Evolutionary conservation across 768 basidiomycete genomes (phyloP).

Genomic region (Auricularia cornea): DNA sequence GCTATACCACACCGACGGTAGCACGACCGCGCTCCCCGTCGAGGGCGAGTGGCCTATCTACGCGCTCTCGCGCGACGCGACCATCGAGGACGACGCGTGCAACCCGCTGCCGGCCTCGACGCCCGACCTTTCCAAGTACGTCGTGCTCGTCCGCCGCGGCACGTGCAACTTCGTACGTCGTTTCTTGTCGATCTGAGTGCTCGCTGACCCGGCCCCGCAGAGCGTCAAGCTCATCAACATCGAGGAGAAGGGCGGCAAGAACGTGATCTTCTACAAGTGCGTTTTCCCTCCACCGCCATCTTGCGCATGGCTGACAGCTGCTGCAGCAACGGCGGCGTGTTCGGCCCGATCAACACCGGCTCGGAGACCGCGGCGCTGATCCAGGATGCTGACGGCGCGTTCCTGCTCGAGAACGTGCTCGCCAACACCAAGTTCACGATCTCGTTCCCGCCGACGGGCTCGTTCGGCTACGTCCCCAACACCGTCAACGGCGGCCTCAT

Average conservation of each 20-base stretch:
- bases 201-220: background rate
- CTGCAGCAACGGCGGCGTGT: slow-evolving; percentile 5
- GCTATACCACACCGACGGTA: background rate
- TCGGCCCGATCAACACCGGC: background rate
- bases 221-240: slow-evolving; percentile 16
- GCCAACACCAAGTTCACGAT: background rate
- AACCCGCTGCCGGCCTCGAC: slow-evolving; percentile 17
- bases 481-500: slow-evolving; percentile 22
- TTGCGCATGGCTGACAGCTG: too few relatives aligned
- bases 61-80: slow-evolving; percentile 21
- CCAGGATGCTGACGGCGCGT: slow-evolving; percentile 5
- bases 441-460: background rate
- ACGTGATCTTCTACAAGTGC: slow-evolving; percentile 6
- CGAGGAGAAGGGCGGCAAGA: slow-evolving; percentile 10
- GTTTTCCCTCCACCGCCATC: too few relatives aligned
- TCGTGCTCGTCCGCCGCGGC: slow-evolving; percentile 28
- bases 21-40: slow-evolving; percentile 13
- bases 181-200: too few relatives aligned
- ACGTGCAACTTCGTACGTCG: slow-evolving; percentile 18
- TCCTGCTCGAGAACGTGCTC: background rate
- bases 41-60: slow-evolving; percentile 22
- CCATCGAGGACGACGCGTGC: slow-evolving; percentile 24
- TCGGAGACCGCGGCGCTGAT: slow-evolving; percentile 4
- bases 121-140: slow-evolving; percentile 20
- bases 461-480: slow-evolving; percentile 10